Evolutionary conservation across 2,329 filamentous ascomycete species (phyloP), one percentile per base, ranked within the genome.

Genomic region (Xylariaceae sp.): DNA sequence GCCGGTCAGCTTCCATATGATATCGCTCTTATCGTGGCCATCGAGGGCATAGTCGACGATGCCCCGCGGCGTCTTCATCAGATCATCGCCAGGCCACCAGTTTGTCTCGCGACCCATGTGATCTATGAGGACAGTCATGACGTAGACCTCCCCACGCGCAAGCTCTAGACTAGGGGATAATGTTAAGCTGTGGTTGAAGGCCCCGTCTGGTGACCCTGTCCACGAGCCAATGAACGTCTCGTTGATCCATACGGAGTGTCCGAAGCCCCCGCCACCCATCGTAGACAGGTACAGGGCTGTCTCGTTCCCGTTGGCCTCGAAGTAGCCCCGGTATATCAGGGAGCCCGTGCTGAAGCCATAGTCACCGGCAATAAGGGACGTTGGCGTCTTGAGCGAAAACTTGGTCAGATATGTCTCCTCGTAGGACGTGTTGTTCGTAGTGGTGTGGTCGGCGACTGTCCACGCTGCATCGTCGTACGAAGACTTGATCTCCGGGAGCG

Each of bases 291-390:
- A 80, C 51, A 92, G 74, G 0, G 74, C 75, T 0, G 76, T 76
- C 63, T 90, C 87, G 1, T 78, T 74, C 13, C 87, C 87, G 1
- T 76, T 80, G 3, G 88, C 83, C 0, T 76, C 80, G 70, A 93
- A 92, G 64, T 84, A 79, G 0, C 88, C 89, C 1, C 88, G 82
- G 76, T 83, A 92, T 52, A 92, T 66, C 0, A 92, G 77, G 1
- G 82, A 82, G 2, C 89, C 88, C 0, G 84, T 80, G 70, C 89
- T 79, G 73, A 85, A 92, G 23, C 88, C 88, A 68, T 92, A 92
- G 72, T 92, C 89, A 13, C 82, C 82, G 0, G 79, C 80, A 67
- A 88, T 90, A 0, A 92, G 80, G 0, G 83, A 86, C 0, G 82
- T 85, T 0, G 88, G 85, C 0, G 89, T 92, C 1, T 87, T 74